Percentiles rank a stretch among this genome's conserved stretches.
phyloP scores from a whole-genome alignment of 2,329 filamentous ascomycete species.

The Phialophora macrospora region DNA sequence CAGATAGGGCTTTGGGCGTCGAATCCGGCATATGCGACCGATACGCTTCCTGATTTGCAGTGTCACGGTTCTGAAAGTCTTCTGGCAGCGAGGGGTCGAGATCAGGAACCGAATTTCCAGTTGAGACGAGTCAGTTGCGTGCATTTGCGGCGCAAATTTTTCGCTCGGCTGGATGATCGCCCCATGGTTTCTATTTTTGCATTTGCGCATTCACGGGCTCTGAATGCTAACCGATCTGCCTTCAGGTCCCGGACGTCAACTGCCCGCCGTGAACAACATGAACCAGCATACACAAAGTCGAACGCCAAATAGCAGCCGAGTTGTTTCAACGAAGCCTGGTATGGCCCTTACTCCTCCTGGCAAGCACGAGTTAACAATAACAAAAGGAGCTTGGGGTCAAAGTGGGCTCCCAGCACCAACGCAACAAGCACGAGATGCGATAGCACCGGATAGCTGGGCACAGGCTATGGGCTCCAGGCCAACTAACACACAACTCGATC shows the following conservation, averaged over 20 bases:
- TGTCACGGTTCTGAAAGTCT: neutral
- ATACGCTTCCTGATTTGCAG: neutral
- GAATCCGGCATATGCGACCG: neutral
- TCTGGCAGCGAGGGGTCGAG: neutral
- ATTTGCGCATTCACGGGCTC: neutral
- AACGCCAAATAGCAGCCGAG: conserved; percentile 31
- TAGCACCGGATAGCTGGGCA: conserved; percentile 37
- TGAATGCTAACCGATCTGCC: neutral
- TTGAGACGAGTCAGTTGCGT: neutral
- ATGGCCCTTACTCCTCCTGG: conserved; percentile 10
- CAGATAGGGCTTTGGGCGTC: neutral
- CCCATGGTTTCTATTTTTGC: neutral
- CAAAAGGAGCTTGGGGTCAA: conserved; percentile 36
- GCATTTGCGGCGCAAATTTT: neutral
- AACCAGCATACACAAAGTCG: conserved; percentile 34
- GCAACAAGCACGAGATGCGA: conserved; percentile 32
- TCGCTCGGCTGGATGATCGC: neutral
- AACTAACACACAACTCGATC: conserved; percentile 34
- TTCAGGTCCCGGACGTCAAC: conserved; percentile 36
- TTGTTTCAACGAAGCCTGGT: conserved; percentile 36
- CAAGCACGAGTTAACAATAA: conserved; percentile 6
- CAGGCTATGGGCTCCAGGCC: conserved; percentile 38
- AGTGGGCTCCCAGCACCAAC: conserved; percentile 26
- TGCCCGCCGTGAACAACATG: conserved; percentile 35
- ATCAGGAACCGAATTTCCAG: neutral